phyloP scores from a whole-genome alignment of 148 eudicot genomes.

The Diospyros kaki region DNA sequence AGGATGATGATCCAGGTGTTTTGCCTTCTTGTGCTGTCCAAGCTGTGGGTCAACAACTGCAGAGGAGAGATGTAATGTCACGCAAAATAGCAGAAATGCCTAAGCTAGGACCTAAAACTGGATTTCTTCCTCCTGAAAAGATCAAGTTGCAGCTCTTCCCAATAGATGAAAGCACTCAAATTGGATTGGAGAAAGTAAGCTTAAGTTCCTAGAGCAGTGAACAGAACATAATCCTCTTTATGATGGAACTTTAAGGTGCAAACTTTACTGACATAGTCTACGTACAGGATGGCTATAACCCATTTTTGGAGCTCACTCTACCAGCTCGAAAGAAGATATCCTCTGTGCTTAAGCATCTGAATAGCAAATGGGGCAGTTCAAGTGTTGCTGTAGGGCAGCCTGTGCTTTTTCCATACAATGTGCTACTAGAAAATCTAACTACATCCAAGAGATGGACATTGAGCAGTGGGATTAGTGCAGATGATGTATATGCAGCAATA shows the following conservation, averaged over 20 bases:
- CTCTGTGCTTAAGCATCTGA: constrained; percentile 75
- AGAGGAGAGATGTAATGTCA: not conserved
- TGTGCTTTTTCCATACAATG: constrained; percentile 59
- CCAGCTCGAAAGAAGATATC: constrained; percentile 76
- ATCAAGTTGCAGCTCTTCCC: constrained; percentile 90
- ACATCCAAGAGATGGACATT: constrained; percentile 58
- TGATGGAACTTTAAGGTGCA: not conserved
- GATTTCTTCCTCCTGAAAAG: constrained; percentile 39
- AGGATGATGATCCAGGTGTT: constrained; percentile 14
- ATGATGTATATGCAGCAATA: constrained; percentile 61
- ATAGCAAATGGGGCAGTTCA: constrained; percentile 75
- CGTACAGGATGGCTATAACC: constrained; percentile 79
- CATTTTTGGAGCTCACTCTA: constrained; percentile 75
- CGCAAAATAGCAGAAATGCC: constrained; percentile 13
- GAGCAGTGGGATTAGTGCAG: constrained; percentile 34
- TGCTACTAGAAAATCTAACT: constrained; percentile 24
- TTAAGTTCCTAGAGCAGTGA: not conserved
- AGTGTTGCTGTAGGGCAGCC: constrained; percentile 57
- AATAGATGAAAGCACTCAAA: constrained; percentile 48
- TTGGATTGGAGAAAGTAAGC: constrained; percentile 64
- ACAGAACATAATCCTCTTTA: not conserved
- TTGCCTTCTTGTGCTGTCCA: constrained; percentile 18
- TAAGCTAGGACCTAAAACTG: constrained; percentile 11
- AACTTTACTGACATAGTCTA: not conserved
- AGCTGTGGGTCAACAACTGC: constrained; percentile 15